phyloP scores from a whole-genome alignment of 1,284 basidiomycete genomes.

The Dichomitus squalens region DNA sequence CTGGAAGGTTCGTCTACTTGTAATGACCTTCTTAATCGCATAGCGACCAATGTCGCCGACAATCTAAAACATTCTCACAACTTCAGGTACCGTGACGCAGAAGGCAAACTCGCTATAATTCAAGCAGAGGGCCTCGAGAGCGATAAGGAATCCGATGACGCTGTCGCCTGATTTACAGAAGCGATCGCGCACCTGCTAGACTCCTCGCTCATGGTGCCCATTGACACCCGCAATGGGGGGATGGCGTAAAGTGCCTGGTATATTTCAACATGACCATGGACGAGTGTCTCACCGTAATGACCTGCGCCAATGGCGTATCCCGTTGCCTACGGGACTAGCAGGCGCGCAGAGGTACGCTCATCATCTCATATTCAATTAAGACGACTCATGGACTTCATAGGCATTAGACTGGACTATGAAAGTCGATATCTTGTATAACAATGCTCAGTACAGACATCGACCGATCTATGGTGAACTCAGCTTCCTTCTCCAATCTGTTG shows the following conservation, averaged over 20 bases:
- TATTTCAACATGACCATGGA: conserved; percentile 20
- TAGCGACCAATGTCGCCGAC: too few species aligned
- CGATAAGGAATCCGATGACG: conserved; percentile 8
- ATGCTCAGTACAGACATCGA: conserved; percentile 7
- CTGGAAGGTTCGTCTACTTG: too few species aligned
- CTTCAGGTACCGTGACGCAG: conserved; percentile 12
- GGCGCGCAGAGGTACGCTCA: conserved; percentile 3
- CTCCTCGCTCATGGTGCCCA: conserved; percentile 6
- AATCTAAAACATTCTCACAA: too few species aligned
- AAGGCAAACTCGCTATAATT: conserved; percentile 8
- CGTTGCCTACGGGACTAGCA: conserved; percentile 7
- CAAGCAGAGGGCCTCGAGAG: conserved; percentile 9
- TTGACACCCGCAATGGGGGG: conserved; percentile 13
- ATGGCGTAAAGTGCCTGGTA: conserved; percentile 12
- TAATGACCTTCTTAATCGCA: too few species aligned
- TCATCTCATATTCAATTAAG: neutral
- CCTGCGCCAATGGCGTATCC: conserved; percentile 18
- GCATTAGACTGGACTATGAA: conserved; percentile 20
- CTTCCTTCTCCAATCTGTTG: too few species aligned
- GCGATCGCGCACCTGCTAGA: conserved; percentile 16
- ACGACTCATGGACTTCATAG: neutral
- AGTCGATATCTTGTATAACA: conserved; percentile 19
- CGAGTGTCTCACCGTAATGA: conserved; percentile 21
- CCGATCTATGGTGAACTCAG: conserved; percentile 10
- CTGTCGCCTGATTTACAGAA: conserved; percentile 8